Percentiles rank a stretch among this genome's conserved stretches.
Evolutionary conservation across 345 rosid species (phyloP).

Genomic region (Brassica rapa): DNA sequence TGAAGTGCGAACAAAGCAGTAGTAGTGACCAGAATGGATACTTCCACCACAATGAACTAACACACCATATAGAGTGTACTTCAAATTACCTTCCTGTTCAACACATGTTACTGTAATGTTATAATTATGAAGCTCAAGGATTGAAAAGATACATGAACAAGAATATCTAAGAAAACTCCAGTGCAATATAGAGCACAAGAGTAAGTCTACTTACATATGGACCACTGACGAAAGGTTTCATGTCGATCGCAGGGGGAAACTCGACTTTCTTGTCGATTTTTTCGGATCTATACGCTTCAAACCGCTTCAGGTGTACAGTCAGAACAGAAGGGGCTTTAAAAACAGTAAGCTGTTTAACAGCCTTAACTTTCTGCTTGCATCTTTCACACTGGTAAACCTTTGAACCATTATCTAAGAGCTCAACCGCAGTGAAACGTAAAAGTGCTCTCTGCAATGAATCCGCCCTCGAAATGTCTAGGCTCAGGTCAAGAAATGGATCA

Average conservation of each 20-base stretch:
- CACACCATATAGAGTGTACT: constrained; percentile 94
- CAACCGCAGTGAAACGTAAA: constrained; percentile 70
- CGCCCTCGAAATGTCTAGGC: constrained; percentile 84
- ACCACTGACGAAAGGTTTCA: constrained; percentile 83
- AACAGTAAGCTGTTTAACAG: constrained; percentile 80
- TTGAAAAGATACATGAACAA: not conserved
- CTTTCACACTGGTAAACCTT: constrained; percentile 83
- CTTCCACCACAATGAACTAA: constrained; percentile 88
- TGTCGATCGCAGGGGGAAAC: constrained; percentile 65
- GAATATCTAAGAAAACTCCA: not conserved
- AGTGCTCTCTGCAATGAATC: constrained; percentile 78
- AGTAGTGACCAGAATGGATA: constrained; percentile 89
- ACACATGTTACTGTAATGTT: not conserved
- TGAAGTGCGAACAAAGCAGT: constrained; percentile 90
- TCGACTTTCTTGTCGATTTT: constrained; percentile 77
- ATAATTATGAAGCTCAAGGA: constrained; percentile 12
- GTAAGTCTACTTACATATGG: constrained; percentile 62
- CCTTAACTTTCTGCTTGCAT: constrained; percentile 89
- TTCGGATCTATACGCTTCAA: constrained; percentile 69
- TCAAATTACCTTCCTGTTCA: constrained; percentile 83
- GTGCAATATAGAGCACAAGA: not conserved
- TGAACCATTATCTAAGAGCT: constrained; percentile 84
- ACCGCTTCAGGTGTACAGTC: constrained; percentile 84
- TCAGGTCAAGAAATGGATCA: constrained; percentile 88
- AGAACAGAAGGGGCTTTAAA: constrained; percentile 87